These are phyloP conservation scores for Hypoxylon sp. DNA, from an alignment of 2,329 filamentous ascomycete genomes.

Conservation along the genomic window DNA sequence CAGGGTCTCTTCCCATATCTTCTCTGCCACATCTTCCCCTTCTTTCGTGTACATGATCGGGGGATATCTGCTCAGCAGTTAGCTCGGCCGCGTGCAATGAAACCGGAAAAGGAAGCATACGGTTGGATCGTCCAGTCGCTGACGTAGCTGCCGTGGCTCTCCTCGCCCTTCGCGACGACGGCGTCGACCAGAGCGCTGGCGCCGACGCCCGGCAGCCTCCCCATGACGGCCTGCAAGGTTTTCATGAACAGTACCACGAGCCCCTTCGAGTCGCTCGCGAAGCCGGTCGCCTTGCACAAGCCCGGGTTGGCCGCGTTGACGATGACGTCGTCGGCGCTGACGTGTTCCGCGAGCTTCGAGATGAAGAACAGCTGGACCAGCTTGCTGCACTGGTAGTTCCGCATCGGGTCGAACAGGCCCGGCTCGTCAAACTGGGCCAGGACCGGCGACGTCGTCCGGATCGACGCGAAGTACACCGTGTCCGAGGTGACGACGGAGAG, in stretches of 20 bases:
- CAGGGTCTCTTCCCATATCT: conserved; percentile 43
- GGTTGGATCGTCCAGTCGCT: conserved; percentile 40
- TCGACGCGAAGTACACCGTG: conserved; percentile 23
- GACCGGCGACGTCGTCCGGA: conserved; percentile 11
- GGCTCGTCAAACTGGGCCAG: conserved; percentile 20
- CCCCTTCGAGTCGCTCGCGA: background rate
- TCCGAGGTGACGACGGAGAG: conserved; percentile 29
- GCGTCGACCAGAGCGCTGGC: conserved; percentile 23
- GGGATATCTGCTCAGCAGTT: conserved; percentile 33
- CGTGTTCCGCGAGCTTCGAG: conserved; percentile 13
- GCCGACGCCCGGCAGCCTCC: conserved; percentile 17
- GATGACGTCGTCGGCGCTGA: conserved; percentile 25
- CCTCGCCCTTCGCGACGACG: conserved; percentile 18
- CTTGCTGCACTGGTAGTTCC: conserved; percentile 21
- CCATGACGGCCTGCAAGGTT: conserved; percentile 5
- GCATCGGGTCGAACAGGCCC: conserved; percentile 14
- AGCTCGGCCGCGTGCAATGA: background rate
- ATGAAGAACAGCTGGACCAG: conserved; percentile 22
- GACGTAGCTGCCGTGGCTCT: conserved; percentile 37
- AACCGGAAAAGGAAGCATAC: conserved; percentile 18
- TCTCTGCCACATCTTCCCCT: conserved; percentile 31
- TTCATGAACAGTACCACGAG: conserved; percentile 1
- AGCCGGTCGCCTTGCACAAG: conserved; percentile 17
- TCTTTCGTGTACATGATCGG: conserved; percentile 36
- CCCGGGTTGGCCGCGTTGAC: conserved; percentile 27